Conservation (phyloP, 306 rosid species). For the apple (Malus domestica) region DNA sequence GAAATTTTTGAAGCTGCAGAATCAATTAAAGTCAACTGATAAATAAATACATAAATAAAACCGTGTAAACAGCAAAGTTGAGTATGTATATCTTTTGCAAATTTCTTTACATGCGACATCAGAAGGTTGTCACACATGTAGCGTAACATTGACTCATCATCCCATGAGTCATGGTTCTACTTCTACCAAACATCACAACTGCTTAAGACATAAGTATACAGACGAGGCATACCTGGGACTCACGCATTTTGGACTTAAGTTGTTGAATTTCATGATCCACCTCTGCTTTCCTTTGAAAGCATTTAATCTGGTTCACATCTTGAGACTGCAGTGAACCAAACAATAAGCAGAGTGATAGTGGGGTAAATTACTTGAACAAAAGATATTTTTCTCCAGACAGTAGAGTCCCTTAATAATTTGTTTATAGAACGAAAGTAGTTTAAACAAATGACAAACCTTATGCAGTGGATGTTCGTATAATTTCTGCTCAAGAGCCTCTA, state of each 20-base stretch:
- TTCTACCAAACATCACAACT: background rate
- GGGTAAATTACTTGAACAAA: conserved; percentile 16
- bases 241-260: conserved; percentile 88
- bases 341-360: conserved; percentile 1
- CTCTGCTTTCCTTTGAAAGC: conserved; percentile 94
- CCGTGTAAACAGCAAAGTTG: background rate
- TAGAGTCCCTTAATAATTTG: conserved; percentile 6
- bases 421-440: background rate
- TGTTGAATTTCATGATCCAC: conserved; percentile 91
- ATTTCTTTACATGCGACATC: background rate
- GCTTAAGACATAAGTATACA: conserved; percentile 7
- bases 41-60: background rate
- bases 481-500: conserved; percentile 76
- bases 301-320: conserved; percentile 73
- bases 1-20: conserved; percentile 83
- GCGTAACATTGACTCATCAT: background rate
- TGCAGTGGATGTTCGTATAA: conserved; percentile 77
- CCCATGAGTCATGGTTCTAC: background rate
- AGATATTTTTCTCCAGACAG: background rate
- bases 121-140: background rate
- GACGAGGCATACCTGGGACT: conserved; percentile 69
- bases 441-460: conserved; percentile 48
- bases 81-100: background rate
- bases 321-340: conserved; percentile 42
- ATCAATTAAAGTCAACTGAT: background rate